Percentiles rank a stretch among this genome's conserved stretches.
phyloP scores from a whole-genome alignment of 2,329 filamentous ascomycete genomes.

The Neofusicoccum kwambonambiense region DNA sequence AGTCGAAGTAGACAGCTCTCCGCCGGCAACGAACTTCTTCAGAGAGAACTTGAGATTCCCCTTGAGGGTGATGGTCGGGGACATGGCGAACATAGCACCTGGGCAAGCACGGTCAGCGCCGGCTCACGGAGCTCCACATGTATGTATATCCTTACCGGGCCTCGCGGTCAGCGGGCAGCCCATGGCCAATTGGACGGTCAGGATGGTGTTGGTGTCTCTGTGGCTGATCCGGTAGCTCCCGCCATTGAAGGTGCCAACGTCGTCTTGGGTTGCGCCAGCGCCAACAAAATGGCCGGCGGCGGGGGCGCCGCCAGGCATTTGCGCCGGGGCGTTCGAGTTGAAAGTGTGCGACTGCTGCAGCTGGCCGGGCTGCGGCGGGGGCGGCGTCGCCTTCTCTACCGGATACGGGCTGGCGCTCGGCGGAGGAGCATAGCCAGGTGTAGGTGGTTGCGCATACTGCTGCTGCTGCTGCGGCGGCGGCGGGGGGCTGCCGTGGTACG shows the following conservation, averaged over 20 bases:
- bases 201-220: constrained; percentile 82
- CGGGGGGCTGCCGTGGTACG: constrained; percentile 26
- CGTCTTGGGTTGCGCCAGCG: constrained; percentile 65
- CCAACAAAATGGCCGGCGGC: constrained; percentile 61
- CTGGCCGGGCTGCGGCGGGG: constrained; percentile 5
- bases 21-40: constrained; percentile 85
- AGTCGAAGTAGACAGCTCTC: constrained; percentile 73
- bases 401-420: constrained; percentile 14
- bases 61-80: constrained; percentile 77
- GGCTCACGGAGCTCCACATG: not conserved
- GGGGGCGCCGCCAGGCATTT: constrained; percentile 41
- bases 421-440: constrained; percentile 25
- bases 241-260: constrained; percentile 95
- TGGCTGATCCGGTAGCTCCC: constrained; percentile 93
- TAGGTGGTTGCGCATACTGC: constrained; percentile 37
- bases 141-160: constrained; percentile 57
- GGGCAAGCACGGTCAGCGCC: not conserved
- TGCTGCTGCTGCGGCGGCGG: constrained; percentile 25
- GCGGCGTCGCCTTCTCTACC: constrained; percentile 6
- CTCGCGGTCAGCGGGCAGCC: constrained; percentile 80
- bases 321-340: constrained; percentile 29
- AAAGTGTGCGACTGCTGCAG: constrained; percentile 21
- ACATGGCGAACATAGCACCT: constrained; percentile 95
- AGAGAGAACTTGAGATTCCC: constrained; percentile 81
- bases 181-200: constrained; percentile 86